Conservation (phyloP, 176 grass and related monocot genomes). For the Oryza meridionalis region DNA sequence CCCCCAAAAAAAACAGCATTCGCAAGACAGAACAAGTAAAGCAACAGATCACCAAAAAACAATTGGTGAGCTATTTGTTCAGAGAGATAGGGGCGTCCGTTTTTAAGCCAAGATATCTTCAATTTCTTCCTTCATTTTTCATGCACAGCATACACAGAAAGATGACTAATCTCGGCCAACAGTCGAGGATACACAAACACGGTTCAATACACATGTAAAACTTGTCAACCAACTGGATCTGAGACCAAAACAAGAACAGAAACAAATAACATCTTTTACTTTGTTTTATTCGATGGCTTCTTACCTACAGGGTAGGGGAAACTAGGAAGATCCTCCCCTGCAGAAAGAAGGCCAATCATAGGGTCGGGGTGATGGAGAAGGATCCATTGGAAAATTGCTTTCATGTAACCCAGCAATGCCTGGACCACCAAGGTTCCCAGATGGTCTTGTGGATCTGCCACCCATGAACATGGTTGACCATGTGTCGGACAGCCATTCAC, state of each 20-base stretch:
- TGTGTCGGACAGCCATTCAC: conserved; percentile 69
- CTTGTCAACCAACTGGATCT: conserved; percentile 64
- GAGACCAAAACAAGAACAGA: conserved; percentile 56
- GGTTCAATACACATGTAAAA: conserved; percentile 64
- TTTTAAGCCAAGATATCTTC: conserved; percentile 40
- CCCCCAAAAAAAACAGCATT: neutral
- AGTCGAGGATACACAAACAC: conserved; percentile 57
- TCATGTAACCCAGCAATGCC: conserved; percentile 58
- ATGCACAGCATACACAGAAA: conserved; percentile 53
- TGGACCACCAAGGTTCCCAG: conserved; percentile 40
- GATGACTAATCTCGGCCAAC: conserved; percentile 60
- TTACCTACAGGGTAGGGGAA: conserved; percentile 54
- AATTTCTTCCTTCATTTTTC: conserved; percentile 47
- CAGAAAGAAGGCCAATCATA: conserved; percentile 75
- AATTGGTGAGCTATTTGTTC: neutral
- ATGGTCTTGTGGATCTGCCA: conserved; percentile 52
- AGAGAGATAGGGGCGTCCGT: neutral
- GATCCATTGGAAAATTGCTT: conserved; percentile 52
- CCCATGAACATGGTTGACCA: conserved; percentile 99
- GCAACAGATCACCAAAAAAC: neutral
- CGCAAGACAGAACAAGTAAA: neutral
- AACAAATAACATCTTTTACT: conserved; percentile 53
- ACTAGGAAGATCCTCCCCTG: conserved; percentile 69
- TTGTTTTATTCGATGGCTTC: conserved; percentile 60
- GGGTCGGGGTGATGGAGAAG: conserved; percentile 49